These are phyloP conservation scores for Tuctoria greenei DNA, from an alignment of 176 grass and related monocot species.

Conservation along the genomic window DNA sequence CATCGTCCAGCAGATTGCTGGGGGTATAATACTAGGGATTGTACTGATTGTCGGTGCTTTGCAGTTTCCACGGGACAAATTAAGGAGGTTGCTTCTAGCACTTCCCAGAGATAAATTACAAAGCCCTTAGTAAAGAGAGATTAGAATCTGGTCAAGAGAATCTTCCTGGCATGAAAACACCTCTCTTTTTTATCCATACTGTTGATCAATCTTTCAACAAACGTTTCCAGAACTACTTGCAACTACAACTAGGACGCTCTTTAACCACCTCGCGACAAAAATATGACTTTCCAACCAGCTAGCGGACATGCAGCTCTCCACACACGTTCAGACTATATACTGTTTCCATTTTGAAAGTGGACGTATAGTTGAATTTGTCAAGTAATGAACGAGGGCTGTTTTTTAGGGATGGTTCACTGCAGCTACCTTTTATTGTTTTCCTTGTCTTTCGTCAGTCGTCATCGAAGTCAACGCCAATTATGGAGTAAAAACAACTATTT, in stretches of 20 bases:
- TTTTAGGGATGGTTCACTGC: slow-evolving; percentile 3
- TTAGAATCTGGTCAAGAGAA: not conserved
- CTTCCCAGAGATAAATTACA: not conserved
- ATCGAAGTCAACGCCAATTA: not conserved
- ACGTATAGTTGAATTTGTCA: not conserved
- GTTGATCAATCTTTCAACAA: no score
- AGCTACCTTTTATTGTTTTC: not conserved
- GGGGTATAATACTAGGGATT: no score
- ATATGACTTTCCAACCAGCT: not conserved
- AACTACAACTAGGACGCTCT: no score
- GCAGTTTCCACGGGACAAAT: no score
- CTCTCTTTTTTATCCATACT: not conserved
- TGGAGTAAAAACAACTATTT: not conserved
- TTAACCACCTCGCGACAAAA: no score
- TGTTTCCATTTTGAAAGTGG: not conserved
- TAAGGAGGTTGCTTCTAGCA: not conserved
- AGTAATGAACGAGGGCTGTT: slow-evolving; percentile 5
- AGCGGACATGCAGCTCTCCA: not conserved
- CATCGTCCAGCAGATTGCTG: not conserved
- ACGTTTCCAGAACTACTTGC: no score
- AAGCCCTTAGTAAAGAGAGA: not conserved
- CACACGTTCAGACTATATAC: not conserved
- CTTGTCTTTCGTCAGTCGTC: not conserved
- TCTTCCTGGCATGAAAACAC: not conserved
- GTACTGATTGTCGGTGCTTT: no score